Conservation (phyloP, 257 asterid genomes). For the Solanum megistacrolobum region DNA sequence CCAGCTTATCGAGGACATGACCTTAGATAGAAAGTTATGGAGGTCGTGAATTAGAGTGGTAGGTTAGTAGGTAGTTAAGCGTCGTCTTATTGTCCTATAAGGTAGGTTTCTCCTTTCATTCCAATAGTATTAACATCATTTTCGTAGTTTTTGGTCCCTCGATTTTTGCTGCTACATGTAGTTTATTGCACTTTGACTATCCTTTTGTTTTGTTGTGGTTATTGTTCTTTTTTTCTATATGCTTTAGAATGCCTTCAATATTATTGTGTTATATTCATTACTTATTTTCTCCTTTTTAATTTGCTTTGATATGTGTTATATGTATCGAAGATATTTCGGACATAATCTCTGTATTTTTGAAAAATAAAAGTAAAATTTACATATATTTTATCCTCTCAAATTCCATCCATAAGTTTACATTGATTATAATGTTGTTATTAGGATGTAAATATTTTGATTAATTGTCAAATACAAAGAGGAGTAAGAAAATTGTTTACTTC, state of each 20-base stretch:
- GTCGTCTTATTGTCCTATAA: neutral
- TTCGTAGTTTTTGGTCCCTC: neutral
- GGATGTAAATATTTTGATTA: neutral
- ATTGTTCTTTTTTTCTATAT: no score
- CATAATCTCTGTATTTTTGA: no score
- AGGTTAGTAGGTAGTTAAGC: no score
- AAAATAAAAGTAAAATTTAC: no score
- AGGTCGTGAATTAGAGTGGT: no score
- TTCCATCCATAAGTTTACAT: neutral
- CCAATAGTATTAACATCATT: neutral
- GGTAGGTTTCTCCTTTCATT: neutral
- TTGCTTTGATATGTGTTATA: no score
- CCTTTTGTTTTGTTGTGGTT: neutral
- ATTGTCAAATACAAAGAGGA: no score
- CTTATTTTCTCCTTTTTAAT: neutral
- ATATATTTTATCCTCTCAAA: no score
- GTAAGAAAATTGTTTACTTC: no score
- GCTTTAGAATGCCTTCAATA: neutral
- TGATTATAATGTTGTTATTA: no score
- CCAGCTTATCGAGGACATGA: neutral
- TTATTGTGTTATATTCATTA: neutral
- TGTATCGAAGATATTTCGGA: neutral
- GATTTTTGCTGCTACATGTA: neutral
- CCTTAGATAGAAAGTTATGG: neutral
- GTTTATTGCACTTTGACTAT: neutral